Conservation (phyloP, 73 alveolate genomes). For the Paramecium sonneborni region DNA sequence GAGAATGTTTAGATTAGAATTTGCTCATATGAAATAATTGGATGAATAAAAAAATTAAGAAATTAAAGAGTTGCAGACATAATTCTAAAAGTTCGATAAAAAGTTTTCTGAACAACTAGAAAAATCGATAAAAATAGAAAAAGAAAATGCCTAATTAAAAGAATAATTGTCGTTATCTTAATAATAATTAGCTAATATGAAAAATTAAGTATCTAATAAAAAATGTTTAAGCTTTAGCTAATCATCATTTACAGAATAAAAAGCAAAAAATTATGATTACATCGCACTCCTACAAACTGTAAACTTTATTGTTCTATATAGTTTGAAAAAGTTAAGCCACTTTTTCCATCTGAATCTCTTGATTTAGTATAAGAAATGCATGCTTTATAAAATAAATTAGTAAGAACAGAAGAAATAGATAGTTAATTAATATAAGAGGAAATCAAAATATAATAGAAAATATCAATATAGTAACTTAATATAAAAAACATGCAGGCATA, state of each 20-base stretch:
- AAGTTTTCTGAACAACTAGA: background rate
- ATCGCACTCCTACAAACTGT: background rate
- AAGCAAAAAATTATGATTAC: background rate
- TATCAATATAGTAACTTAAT: background rate
- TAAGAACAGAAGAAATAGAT: background rate
- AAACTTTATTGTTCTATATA: background rate
- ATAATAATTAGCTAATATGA: background rate
- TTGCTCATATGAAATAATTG: background rate
- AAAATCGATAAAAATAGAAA: background rate
- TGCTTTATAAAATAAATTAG: background rate
- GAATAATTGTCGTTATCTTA: background rate
- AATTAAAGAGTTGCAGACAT: background rate
- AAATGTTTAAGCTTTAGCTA: background rate
- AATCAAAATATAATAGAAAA: background rate
- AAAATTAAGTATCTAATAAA: background rate
- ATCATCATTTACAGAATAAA: background rate
- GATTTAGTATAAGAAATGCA: slow-evolving; percentile 30
- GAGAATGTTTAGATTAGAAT: background rate
- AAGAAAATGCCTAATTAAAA: background rate
- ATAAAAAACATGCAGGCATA: background rate
- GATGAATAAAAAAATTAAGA: slow-evolving; percentile 9
- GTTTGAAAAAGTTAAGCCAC: slow-evolving; percentile 31
- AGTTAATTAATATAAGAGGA: background rate
- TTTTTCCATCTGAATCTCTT: background rate
- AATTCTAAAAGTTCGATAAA: background rate